Evolutionary conservation across 177 flowering plant genomes (phyloP).

Genomic region (Vitis hybrid): DNA sequence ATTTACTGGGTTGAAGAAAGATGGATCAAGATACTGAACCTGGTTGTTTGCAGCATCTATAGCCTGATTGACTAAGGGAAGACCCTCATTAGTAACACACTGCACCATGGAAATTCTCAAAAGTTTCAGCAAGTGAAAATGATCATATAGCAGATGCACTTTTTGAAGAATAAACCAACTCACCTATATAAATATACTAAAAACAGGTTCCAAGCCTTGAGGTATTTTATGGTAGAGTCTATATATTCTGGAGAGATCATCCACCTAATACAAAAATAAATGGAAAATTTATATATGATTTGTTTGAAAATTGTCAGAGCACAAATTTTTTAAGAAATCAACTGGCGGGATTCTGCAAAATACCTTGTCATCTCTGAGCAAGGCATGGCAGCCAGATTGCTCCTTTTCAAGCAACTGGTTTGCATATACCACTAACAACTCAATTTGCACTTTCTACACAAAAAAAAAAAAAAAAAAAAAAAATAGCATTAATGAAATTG

Average conservation of each 20-base stretch:
- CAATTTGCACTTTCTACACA: conserved; percentile 30
- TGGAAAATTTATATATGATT: no score
- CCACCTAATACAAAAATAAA: conserved; percentile 23
- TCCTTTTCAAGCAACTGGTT: conserved; percentile 55
- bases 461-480: not conserved
- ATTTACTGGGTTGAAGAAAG: no score
- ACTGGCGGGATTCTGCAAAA: not conserved
- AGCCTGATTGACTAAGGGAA: conserved; percentile 30
- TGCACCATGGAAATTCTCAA: conserved; percentile 8
- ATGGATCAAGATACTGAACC: not conserved
- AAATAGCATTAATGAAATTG: not conserved
- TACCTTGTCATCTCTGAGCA: conserved; percentile 47
- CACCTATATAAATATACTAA: conserved; percentile 35
- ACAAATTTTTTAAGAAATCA: no score
- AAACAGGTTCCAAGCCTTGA: conserved; percentile 31
- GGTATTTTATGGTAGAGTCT: conserved; percentile 27
- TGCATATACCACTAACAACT: conserved; percentile 32
- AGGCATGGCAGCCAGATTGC: conserved; percentile 47
- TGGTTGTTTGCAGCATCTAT: conserved; percentile 38
- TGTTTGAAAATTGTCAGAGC: not conserved
- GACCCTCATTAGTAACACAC: conserved; percentile 37
- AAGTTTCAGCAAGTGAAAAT: not conserved
- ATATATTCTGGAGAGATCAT: conserved; percentile 30
- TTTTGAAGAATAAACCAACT: not conserved
- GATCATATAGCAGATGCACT: not conserved